phyloP scores from a whole-genome alignment of 495 filamentous ascomycete species.

The Penicillium coffeae region DNA sequence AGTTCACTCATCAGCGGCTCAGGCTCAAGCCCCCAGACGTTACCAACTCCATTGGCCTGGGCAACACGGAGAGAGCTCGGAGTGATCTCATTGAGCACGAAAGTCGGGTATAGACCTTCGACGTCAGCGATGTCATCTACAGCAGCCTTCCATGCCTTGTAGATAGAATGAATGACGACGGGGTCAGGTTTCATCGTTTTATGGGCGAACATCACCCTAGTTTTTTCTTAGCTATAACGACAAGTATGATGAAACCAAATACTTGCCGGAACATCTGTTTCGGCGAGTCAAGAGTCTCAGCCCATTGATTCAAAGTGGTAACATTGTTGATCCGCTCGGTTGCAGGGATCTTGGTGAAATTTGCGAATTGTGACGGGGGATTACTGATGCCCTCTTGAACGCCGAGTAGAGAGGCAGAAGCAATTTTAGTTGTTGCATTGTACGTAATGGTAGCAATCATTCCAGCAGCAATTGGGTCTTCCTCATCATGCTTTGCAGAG shows the following conservation, averaged over 20 bases:
- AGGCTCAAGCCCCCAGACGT: slow-evolving; percentile 36
- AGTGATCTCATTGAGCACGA: slow-evolving; percentile 22
- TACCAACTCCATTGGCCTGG: slow-evolving; percentile 27
- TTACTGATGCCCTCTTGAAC: slow-evolving; percentile 26
- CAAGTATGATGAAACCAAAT: neutral
- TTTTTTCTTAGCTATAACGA: neutral
- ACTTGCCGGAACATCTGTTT: slow-evolving; percentile 29
- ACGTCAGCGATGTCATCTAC: slow-evolving; percentile 24
- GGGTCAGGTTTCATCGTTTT: slow-evolving; percentile 23
- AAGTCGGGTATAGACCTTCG: slow-evolving; percentile 25
- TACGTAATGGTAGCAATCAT: slow-evolving; percentile 20
- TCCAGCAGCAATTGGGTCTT: slow-evolving; percentile 20
- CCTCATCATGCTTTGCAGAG: slow-evolving; percentile 11
- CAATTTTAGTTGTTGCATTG: slow-evolving; percentile 17
- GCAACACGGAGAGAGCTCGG: slow-evolving; percentile 12
- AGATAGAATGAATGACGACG: slow-evolving; percentile 15
- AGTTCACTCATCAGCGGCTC: slow-evolving; percentile 24
- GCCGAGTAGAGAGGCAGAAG: slow-evolving; percentile 17
- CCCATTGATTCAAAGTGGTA: slow-evolving; percentile 17
- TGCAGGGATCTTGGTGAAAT: slow-evolving; percentile 23
- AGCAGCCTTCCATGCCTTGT: slow-evolving; percentile 24
- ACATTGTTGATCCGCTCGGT: slow-evolving; percentile 19
- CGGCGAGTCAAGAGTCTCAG: slow-evolving; percentile 17
- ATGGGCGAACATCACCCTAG: slow-evolving; percentile 22
- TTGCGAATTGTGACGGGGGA: slow-evolving; percentile 25